Percentiles rank a stretch among this genome's conserved stretches.
Evolutionary conservation across 1,139 yeast species (phyloP).

Genomic region (Taiozyma sp.): DNA sequence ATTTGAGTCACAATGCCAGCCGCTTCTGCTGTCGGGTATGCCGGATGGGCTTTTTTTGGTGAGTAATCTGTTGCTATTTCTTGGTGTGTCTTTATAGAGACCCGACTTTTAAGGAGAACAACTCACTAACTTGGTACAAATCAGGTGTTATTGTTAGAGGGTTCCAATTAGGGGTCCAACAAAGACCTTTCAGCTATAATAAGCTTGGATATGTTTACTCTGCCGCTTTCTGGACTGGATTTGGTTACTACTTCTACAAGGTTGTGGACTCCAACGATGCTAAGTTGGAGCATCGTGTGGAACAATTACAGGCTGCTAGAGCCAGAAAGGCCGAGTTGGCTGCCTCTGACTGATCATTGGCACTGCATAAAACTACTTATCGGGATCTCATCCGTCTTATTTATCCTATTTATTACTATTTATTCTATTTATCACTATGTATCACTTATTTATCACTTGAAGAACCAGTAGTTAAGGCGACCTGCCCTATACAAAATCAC

Average conservation of each 20-base stretch:
- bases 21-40: slow-evolving; percentile 19
- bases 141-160: slow-evolving; percentile 34
- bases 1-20: slow-evolving; percentile 15
- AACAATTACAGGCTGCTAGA: slow-evolving; percentile 31
- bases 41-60: slow-evolving; percentile 23
- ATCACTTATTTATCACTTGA: too few species aligned
- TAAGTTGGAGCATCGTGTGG: slow-evolving; percentile 29
- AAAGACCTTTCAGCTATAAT: slow-evolving; percentile 29
- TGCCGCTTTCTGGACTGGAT: slow-evolving; percentile 34
- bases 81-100: not conserved
- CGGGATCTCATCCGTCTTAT: not conserved
- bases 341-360: not conserved
- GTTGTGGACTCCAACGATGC: slow-evolving; percentile 32
- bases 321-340: slow-evolving; percentile 14
- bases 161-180: slow-evolving; percentile 34
- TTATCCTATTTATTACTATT: slow-evolving; percentile 1
- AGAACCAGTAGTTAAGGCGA: not conserved
- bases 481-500: not conserved
- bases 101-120: not conserved
- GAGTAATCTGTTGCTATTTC: slow-evolving; percentile 1
- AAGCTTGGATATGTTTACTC: slow-evolving; percentile 35
- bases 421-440: not conserved
- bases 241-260: slow-evolving; percentile 31
- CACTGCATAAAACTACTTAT: not conserved
- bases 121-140: not conserved